Conservation (phyloP, 768 basidiomycete genomes). For the Tricholoma bakamatsutake region DNA sequence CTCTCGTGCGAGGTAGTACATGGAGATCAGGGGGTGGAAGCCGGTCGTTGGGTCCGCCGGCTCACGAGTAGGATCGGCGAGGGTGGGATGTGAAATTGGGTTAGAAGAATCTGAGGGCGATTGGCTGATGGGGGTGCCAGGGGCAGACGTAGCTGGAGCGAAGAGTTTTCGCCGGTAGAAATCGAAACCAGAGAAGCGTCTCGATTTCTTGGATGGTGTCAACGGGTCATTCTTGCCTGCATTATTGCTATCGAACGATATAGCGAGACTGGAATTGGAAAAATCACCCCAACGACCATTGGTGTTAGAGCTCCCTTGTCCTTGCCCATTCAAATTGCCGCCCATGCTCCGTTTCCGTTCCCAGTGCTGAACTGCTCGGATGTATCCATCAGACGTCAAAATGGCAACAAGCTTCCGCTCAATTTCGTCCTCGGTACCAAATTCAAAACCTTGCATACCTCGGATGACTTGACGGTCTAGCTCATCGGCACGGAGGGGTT, state of each 20-base stretch:
- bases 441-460: slow-evolving; percentile 96
- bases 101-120: slow-evolving; percentile 60
- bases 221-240: slow-evolving; percentile 36
- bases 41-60: slow-evolving; percentile 81
- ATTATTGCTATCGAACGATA: slow-evolving; percentile 50
- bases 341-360: slow-evolving; percentile 55
- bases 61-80: slow-evolving; percentile 43
- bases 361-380: slow-evolving; percentile 69
- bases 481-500: slow-evolving; percentile 85
- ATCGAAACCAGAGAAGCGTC: slow-evolving; percentile 93
- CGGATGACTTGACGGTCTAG: slow-evolving; percentile 82
- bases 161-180: slow-evolving; percentile 91
- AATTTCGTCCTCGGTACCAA: slow-evolving; percentile 85
- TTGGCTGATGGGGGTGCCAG: slow-evolving; percentile 35
- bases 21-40: slow-evolving; percentile 92
- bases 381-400: slow-evolving; percentile 74
- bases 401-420: slow-evolving; percentile 65
- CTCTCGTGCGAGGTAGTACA: slow-evolving; percentile 94
- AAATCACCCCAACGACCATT: slow-evolving; percentile 47
- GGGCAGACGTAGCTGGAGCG: slow-evolving; percentile 48
- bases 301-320: slow-evolving; percentile 29
- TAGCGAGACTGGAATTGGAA: slow-evolving; percentile 65
- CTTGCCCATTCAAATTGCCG: slow-evolving; percentile 26
- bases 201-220: slow-evolving; percentile 56
- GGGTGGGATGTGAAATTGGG: slow-evolving; percentile 41